A percentile compares a stretch with the other conserved stretches of the same genome.
These are phyloP conservation scores for Cardamine resedifolia DNA, from an alignment of 345 rosid species.

Conservation along the genomic window DNA sequence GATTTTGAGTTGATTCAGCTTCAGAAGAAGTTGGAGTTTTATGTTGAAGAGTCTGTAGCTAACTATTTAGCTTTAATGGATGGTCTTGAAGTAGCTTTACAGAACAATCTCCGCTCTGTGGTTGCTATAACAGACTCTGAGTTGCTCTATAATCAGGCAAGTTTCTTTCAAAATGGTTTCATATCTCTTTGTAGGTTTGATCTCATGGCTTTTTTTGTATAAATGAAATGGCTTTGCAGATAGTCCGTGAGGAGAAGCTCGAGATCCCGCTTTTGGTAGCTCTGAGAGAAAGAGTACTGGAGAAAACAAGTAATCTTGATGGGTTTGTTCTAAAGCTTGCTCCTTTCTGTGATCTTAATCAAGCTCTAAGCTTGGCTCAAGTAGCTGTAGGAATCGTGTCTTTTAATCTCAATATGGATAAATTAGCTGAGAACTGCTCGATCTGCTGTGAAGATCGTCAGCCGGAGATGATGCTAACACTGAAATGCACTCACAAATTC, in stretches of 20 bases:
- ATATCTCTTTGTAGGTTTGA: constrained; percentile 1
- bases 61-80: constrained; percentile 86
- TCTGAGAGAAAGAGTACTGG: constrained; percentile 70
- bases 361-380: constrained; percentile 66
- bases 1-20: constrained; percentile 59
- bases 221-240: constrained; percentile 46
- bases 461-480: constrained; percentile 65
- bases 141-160: constrained; percentile 65
- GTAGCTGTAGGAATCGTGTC: constrained; percentile 80
- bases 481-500: constrained; percentile 90
- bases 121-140: constrained; percentile 80
- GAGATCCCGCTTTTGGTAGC: constrained; percentile 71
- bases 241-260: constrained; percentile 54
- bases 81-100: constrained; percentile 70
- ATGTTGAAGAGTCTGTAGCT: constrained; percentile 77
- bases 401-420: constrained; percentile 43
- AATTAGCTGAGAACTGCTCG: constrained; percentile 58
- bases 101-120: constrained; percentile 54
- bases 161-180: constrained; percentile 19
- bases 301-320: constrained; percentile 61
- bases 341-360: constrained; percentile 55
- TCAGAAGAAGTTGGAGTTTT: constrained; percentile 89
- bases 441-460: constrained; percentile 89
- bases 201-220: constrained; percentile 5
- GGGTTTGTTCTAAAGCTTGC: constrained; percentile 64